Evolutionary conservation across 768 basidiomycete species (phyloP).

Genomic region (Mycena alexandri): DNA sequence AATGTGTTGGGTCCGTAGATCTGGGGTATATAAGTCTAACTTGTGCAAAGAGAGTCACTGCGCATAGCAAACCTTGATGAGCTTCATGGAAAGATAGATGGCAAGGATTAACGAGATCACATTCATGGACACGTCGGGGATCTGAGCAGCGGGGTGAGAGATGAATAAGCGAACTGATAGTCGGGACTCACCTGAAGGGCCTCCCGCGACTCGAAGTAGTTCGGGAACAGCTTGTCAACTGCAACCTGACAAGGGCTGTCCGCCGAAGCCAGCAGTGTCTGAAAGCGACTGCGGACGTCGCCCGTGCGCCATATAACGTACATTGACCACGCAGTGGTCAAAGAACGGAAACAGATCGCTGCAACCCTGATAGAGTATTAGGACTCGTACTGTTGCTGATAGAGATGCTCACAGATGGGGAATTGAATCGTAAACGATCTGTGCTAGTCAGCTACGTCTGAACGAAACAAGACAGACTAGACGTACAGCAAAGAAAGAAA

Average conservation of each 20-base stretch:
- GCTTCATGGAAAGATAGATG: slow-evolving; percentile 33
- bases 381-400: not conserved
- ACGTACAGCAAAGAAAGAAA: slow-evolving; percentile 43
- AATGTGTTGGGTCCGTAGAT: slow-evolving; percentile 44
- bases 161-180: not conserved
- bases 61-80: slow-evolving; percentile 28
- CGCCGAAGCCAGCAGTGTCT: slow-evolving; percentile 13
- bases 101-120: slow-evolving; percentile 25
- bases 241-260: slow-evolving; percentile 35
- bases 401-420: slow-evolving; percentile 51
- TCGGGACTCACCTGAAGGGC: slow-evolving; percentile 21
- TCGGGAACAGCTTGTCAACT: slow-evolving; percentile 29
- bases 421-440: slow-evolving; percentile 50
- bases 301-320: slow-evolving; percentile 37
- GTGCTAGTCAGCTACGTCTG: slow-evolving; percentile 7
- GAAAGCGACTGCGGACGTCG: slow-evolving; percentile 30
- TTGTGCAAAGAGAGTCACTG: not conserved
- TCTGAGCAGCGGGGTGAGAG: slow-evolving; percentile 11
- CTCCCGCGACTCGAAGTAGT: slow-evolving; percentile 32
- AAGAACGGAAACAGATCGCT: slow-evolving; percentile 31
- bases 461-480: not conserved
- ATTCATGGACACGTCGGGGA: slow-evolving; percentile 34
- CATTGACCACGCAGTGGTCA: slow-evolving; percentile 37
- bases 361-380: slow-evolving; percentile 28
- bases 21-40: not conserved